These are phyloP conservation scores for Hirschfeldia incana DNA, from an alignment of 345 rosid genomes.

Conservation along the genomic window DNA sequence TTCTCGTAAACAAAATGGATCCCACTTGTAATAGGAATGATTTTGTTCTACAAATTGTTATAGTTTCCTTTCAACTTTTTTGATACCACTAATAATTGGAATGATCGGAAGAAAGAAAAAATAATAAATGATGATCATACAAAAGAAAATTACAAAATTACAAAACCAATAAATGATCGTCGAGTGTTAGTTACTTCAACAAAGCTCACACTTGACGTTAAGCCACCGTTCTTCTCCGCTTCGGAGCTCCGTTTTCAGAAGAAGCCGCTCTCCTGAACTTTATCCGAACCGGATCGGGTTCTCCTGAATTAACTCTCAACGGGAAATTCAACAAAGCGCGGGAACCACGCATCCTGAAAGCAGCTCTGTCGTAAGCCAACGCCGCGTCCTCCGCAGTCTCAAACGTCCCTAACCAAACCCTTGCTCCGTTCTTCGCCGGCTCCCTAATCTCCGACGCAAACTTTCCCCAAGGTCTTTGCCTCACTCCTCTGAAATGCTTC, in stretches of 20 bases:
- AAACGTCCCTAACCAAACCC: slow-evolving; percentile 97
- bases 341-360: slow-evolving; percentile 96
- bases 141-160: slow-evolving; percentile 19
- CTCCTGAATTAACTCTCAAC: slow-evolving; percentile 86
- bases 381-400: slow-evolving; percentile 99
- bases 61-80: no score
- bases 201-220: slow-evolving; percentile 42
- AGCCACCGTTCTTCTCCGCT: slow-evolving; percentile 59
- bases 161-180: slow-evolving; percentile 37
- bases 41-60: no score
- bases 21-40: no score
- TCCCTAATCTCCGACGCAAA: slow-evolving; percentile 98
- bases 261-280: slow-evolving; percentile 72
- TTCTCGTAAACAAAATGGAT: no score
- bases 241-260: slow-evolving; percentile 49
- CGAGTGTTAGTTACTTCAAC: slow-evolving; percentile 37
- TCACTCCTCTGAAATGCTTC: slow-evolving; percentile 91
- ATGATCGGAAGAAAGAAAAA: no score
- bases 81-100: no score
- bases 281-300: slow-evolving; percentile 92
- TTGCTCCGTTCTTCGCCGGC: slow-evolving; percentile 96
- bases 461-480: slow-evolving; percentile 99
- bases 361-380: slow-evolving; percentile 91
- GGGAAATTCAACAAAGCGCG: slow-evolving; percentile 91
- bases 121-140: no score